Evolutionary conservation across 2,329 filamentous ascomycete species (phyloP).

Genomic region (Berkeleyomyces basicola): DNA sequence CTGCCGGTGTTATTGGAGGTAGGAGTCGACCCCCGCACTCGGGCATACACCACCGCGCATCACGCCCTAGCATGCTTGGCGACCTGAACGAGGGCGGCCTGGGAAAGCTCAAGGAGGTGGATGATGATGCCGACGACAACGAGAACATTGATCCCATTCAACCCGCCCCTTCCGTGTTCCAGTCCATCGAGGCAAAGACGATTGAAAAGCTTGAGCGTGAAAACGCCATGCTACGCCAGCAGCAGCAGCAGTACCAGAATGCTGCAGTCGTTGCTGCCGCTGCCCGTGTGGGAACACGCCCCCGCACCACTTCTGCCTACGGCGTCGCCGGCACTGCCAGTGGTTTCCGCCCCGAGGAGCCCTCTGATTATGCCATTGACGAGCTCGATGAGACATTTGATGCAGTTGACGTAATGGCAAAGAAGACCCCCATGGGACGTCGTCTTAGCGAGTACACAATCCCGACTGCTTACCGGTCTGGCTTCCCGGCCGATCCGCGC

Average conservation of each 20-base stretch:
- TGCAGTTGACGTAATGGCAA: constrained; percentile 26
- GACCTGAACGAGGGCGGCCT: constrained; percentile 51
- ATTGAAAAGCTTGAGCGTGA: constrained; percentile 47
- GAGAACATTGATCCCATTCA: constrained; percentile 38
- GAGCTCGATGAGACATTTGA: constrained; percentile 50
- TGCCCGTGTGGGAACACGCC: constrained; percentile 17
- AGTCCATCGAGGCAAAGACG: constrained; percentile 41
- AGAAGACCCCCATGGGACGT: constrained; percentile 30
- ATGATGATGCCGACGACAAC: constrained; percentile 51
- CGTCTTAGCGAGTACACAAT: constrained; percentile 41
- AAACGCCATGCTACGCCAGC: constrained; percentile 44
- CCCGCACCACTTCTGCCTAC: constrained; percentile 30
- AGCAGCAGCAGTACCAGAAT: constrained; percentile 35
- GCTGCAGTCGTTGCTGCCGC: constrained; percentile 15
- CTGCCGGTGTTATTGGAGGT: constrained; percentile 32
- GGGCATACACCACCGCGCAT: constrained; percentile 64
- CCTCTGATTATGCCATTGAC: constrained; percentile 53
- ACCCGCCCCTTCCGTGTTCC: constrained; percentile 27
- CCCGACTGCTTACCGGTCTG: constrained; percentile 28
- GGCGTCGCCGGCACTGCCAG: constrained; percentile 36
- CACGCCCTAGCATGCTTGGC: constrained; percentile 59
- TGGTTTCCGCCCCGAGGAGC: constrained; percentile 30
- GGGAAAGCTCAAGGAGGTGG: constrained; percentile 53
- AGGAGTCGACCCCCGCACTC: constrained; percentile 38
- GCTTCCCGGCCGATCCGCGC: constrained; percentile 39